Percentiles rank a stretch among this genome's conserved stretches.
These are phyloP conservation scores for Flaveria trinervia DNA, from an alignment of 129 eudicot species.

Conservation along the genomic window DNA sequence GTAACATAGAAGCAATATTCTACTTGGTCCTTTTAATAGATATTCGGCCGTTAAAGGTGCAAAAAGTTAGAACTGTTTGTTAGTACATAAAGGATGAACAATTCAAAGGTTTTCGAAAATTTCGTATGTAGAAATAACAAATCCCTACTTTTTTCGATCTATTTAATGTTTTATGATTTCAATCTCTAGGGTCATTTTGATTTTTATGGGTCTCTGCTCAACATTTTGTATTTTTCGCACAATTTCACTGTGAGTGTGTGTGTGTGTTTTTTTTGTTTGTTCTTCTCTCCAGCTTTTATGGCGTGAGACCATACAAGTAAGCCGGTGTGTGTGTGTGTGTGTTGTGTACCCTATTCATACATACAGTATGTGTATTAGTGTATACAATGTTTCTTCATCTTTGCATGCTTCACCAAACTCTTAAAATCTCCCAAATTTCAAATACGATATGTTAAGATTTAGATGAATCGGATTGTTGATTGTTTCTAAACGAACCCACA, in stretches of 20 bases:
- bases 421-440: conserved; percentile 34
- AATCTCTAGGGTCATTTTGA: not conserved
- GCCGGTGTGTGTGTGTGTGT: conserved; percentile 24
- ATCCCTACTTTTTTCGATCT: conserved; percentile 17
- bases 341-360: conserved; percentile 47
- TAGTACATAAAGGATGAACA: conserved; percentile 30
- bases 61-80: conserved; percentile 41
- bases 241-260: conserved; percentile 34
- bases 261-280: conserved; percentile 28
- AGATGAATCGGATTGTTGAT: conserved; percentile 39
- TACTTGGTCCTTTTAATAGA: conserved; percentile 28
- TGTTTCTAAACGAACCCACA: too few relatives aligned
- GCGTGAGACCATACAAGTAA: conserved; percentile 65
- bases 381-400: conserved; percentile 53
- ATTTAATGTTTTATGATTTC: conserved; percentile 10
- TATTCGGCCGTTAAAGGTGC: conserved; percentile 43
- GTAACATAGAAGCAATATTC: conserved; percentile 4
- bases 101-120: conserved; percentile 35
- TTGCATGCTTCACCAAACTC: conserved; percentile 87
- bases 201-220: conserved; percentile 35
- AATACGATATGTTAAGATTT: conserved; percentile 6
- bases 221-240: conserved; percentile 37
- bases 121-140: conserved; percentile 14
- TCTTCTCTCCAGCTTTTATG: conserved; percentile 70
- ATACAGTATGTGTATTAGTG: conserved; percentile 40